phyloP scores from a whole-genome alignment of 2,329 filamentous ascomycete species.

The Nemania serpens region DNA sequence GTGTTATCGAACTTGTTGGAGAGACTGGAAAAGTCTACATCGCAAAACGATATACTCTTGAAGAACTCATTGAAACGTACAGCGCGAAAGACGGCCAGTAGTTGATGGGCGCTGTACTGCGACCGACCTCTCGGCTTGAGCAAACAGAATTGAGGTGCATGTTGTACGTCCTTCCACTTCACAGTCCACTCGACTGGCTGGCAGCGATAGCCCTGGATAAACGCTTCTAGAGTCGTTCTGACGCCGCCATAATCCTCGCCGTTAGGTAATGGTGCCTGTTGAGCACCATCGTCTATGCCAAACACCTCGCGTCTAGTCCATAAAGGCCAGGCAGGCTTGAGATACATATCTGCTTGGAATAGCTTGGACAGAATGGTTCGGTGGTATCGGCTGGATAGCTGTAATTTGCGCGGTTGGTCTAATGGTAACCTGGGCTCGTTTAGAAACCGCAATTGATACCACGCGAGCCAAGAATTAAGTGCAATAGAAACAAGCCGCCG shows the following conservation, averaged over 20 bases:
- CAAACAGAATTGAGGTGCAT: slow-evolving; percentile 59
- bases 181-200: slow-evolving; percentile 57
- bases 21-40: slow-evolving; percentile 54
- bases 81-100: slow-evolving; percentile 61
- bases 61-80: slow-evolving; percentile 65
- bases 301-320: slow-evolving; percentile 59
- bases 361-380: slow-evolving; percentile 59
- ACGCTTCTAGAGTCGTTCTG: slow-evolving; percentile 59
- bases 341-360: slow-evolving; percentile 57
- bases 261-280: slow-evolving; percentile 58
- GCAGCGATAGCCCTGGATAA: slow-evolving; percentile 57
- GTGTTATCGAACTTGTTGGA: slow-evolving; percentile 49
- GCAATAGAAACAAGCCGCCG: background rate
- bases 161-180: slow-evolving; percentile 49
- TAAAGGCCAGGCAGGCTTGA: slow-evolving; percentile 64
- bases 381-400: slow-evolving; percentile 60
- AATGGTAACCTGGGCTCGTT: slow-evolving; percentile 46
- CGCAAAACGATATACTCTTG: slow-evolving; percentile 59
- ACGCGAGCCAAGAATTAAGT: background rate
- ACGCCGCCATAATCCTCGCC: slow-evolving; percentile 61
- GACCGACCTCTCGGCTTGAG: slow-evolving; percentile 47
- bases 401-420: slow-evolving; percentile 50
- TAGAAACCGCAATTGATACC: background rate
- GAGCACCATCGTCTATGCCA: slow-evolving; percentile 56
- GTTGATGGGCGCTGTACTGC: slow-evolving; percentile 54